phyloP scores from a whole-genome alignment of 2,329 filamentous ascomycete species.

The Trichothecium sympodiale region DNA sequence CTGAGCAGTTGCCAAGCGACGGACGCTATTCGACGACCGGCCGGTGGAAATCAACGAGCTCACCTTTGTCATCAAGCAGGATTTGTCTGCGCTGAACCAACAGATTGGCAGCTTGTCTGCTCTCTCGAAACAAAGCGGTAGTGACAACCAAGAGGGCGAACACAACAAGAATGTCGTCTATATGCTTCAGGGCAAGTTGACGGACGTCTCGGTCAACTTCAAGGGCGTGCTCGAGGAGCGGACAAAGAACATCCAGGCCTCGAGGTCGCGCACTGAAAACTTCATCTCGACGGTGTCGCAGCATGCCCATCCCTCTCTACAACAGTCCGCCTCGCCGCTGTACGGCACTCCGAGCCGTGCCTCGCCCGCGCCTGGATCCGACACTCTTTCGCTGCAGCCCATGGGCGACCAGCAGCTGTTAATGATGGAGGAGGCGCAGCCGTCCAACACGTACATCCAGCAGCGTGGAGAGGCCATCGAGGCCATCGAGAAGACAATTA shows the following conservation, averaged over 20 bases:
- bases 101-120: conserved; percentile 77
- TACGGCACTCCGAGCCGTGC: conserved; percentile 68
- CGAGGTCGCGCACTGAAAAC: conserved; percentile 83
- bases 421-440: conserved; percentile 83
- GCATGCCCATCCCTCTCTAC: conserved; percentile 56
- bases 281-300: conserved; percentile 87
- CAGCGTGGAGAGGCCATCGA: conserved; percentile 93
- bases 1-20: conserved; percentile 70
- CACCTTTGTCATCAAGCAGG: conserved; percentile 96
- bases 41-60: conserved; percentile 95
- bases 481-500: conserved; percentile 90
- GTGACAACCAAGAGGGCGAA: conserved; percentile 72
- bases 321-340: conserved; percentile 71
- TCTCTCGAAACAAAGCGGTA: conserved; percentile 64
- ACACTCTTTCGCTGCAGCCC: conserved; percentile 76
- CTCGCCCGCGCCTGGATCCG: conserved; percentile 54
- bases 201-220: conserved; percentile 89
- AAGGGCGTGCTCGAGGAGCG: conserved; percentile 94
- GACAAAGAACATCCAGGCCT: conserved; percentile 96
- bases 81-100: conserved; percentile 71
- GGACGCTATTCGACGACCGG: conserved; percentile 93
- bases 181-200: conserved; percentile 80
- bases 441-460: conserved; percentile 80
- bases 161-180: conserved; percentile 98
- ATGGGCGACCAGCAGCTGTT: conserved; percentile 76